Base-by-base conservation (phyloP, 164 flowering plant genomes). In the Tetracentron sinense region DNA sequence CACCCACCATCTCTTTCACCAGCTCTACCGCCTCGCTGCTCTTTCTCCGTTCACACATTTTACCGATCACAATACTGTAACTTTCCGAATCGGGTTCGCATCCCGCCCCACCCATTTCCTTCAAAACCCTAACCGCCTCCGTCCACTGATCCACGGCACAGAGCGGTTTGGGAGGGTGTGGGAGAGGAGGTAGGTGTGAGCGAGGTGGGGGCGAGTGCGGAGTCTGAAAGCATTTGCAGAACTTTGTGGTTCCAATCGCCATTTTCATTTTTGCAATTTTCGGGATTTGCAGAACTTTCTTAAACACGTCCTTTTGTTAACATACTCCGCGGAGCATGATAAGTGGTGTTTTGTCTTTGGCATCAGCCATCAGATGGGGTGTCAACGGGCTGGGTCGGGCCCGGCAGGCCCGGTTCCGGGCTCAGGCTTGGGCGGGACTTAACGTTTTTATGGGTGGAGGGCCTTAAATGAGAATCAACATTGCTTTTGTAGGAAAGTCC, bases 41-140 rank as follows among this genome's bases (percentile, higher is more conserved):
- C 64, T 61, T 78, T 58, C 85, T 65, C 2, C 42, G 53, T 31
- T 44, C 27, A 61, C 88, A 77, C 75, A 80, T 58, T 17, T 77
- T 77, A 54, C 62, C 59, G 25, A 92, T 80, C 46, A 89, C 78
- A 23, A 63, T 29, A 19, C 82, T 81, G 23, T 77, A 89, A 35
- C 86, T 82, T 54, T 84, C 89, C 58, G 70, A 71, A 74, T 91
- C 86, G 29, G 97, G 90, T 46, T 74, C 42, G 44, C 95, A 86
- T 15, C 87, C 82, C 2, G 76, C 87, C 17, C 56, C 35, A n/a
- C 60, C 56, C 92, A 92, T 89, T 1, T 65, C 78, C 42, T 67
- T 75, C 65, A 91, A 61, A 3, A 91, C 82, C 55, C 61, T 49
- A 44, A 75, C 67, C 0, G 96, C 88, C 64, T 92, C 96, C 6